A percentile compares a stretch with the other conserved stretches of the same genome.
phyloP scores from a whole-genome alignment of 441 rosid species.

The Populus hybrid region DNA sequence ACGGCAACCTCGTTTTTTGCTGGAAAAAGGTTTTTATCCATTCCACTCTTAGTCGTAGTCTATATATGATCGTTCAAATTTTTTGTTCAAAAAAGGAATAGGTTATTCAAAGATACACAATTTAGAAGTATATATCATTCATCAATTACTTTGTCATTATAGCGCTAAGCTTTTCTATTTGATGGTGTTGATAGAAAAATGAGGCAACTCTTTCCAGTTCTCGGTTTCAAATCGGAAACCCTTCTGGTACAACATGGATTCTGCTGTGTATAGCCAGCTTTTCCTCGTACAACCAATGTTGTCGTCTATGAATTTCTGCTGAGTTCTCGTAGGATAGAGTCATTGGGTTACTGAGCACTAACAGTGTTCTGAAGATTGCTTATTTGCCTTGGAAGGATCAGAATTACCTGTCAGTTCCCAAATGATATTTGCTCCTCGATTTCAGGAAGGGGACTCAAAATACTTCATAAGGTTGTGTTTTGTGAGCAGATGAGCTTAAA shows the following conservation, averaged over 20 bases:
- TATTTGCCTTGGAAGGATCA: not conserved
- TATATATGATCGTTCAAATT: not conserved
- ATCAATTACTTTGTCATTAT: not conserved
- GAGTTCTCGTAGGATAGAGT: not conserved
- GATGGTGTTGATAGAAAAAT: not conserved
- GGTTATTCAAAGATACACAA: not conserved
- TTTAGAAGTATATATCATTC: not conserved
- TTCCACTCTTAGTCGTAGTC: slow-evolving; percentile 3
- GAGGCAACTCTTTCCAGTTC: not conserved
- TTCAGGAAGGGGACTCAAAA: not conserved
- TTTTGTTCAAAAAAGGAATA: slow-evolving; percentile 19
- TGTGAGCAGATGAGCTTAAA: too few species aligned
- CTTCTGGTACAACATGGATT: not conserved
- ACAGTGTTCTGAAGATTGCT: not conserved
- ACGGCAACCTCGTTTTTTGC: slow-evolving; percentile 19
- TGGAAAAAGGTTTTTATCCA: not conserved
- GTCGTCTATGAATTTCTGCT: not conserved
- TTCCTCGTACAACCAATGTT: not conserved
- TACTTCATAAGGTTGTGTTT: too few species aligned
- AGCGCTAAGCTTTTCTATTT: not conserved
- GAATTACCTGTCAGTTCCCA: not conserved
- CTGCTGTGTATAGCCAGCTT: not conserved
- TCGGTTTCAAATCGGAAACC: not conserved
- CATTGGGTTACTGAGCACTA: not conserved
- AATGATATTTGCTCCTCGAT: not conserved